A percentile compares a stretch with the other conserved stretches of the same genome.
phyloP scores from a whole-genome alignment of 176 grass and related monocot genomes.

The Thalia dealbata region DNA sequence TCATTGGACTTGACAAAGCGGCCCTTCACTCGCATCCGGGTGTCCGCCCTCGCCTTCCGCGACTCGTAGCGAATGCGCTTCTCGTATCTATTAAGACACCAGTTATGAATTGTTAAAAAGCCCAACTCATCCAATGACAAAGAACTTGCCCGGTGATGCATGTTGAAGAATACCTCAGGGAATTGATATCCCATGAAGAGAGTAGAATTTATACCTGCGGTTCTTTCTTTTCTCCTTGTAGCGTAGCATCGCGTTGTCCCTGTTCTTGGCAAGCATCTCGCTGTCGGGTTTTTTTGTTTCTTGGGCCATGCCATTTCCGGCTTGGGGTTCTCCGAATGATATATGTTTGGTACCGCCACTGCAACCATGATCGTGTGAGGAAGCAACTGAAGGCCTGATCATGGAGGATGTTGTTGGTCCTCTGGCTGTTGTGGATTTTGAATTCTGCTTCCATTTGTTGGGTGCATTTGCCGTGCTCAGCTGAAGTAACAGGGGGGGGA shows the following conservation, averaged over 20 bases:
- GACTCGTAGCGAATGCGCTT: constrained; percentile 20
- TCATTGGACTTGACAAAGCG: constrained; percentile 15
- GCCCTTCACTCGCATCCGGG: constrained; percentile 9
- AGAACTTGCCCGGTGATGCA: not conserved
- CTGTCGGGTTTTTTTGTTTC: constrained; percentile 40
- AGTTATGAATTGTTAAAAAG: not conserved
- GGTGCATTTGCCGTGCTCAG: constrained; percentile 17
- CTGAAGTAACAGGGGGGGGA: constrained; percentile 28
- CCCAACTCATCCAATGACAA: not conserved
- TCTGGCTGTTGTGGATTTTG: constrained; percentile 28
- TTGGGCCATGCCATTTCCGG: constrained; percentile 19
- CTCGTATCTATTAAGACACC: not conserved
- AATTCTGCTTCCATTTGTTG: constrained; percentile 44
- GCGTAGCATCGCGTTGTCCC: constrained; percentile 79
- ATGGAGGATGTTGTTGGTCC: constrained; percentile 36
- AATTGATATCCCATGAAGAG: not conserved
- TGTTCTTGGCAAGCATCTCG: constrained; percentile 53
- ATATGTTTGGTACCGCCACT: constrained; percentile 36
- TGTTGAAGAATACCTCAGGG: no score
- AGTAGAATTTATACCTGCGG: constrained; percentile 43
- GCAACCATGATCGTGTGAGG: constrained; percentile 27
- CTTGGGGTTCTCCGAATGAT: constrained; percentile 51
- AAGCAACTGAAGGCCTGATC: constrained; percentile 2
- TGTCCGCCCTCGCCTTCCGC: constrained; percentile 17
- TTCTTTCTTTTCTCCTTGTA: constrained; percentile 87